These are phyloP conservation scores for Hymenoscyphus occultus DNA, from an alignment of 2,329 filamentous ascomycete genomes.

Conservation along the genomic window DNA sequence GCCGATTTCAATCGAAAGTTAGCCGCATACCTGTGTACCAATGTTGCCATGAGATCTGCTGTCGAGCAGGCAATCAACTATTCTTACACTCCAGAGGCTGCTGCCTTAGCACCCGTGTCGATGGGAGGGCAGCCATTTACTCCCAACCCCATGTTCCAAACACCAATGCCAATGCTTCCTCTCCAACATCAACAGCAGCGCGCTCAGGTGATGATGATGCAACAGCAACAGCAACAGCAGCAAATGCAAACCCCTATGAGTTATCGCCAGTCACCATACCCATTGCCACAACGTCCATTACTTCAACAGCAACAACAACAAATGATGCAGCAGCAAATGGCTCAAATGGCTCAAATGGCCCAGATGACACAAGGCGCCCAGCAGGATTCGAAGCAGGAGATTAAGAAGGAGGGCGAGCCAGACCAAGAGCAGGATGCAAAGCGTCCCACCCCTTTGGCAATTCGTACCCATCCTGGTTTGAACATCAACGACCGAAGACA, in stretches of 20 bases:
- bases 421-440: slow-evolving; percentile 33
- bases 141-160: slow-evolving; percentile 25
- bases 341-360: neutral
- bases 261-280: slow-evolving; percentile 45
- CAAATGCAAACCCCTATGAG: slow-evolving; percentile 6
- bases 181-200: slow-evolving; percentile 25
- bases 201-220: slow-evolving; percentile 11
- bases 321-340: slow-evolving; percentile 8
- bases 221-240: slow-evolving; percentile 13
- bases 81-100: slow-evolving; percentile 34
- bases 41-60: slow-evolving; percentile 53
- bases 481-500: slow-evolving; percentile 35
- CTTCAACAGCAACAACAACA: slow-evolving; percentile 28
- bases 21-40: slow-evolving; percentile 51
- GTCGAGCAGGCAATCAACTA: slow-evolving; percentile 44
- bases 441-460: slow-evolving; percentile 9
- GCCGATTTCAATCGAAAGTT: slow-evolving; percentile 28
- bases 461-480: neutral
- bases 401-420: neutral
- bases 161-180: slow-evolving; percentile 25
- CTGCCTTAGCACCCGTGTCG: slow-evolving; percentile 26
- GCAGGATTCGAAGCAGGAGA: neutral
- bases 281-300: slow-evolving; percentile 27
- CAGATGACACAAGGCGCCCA: neutral
- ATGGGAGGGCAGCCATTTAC: slow-evolving; percentile 37